Base-by-base conservation (phyloP, 2,329 filamentous ascomycete species). In the Thermomyces lanuginosus region DNA sequence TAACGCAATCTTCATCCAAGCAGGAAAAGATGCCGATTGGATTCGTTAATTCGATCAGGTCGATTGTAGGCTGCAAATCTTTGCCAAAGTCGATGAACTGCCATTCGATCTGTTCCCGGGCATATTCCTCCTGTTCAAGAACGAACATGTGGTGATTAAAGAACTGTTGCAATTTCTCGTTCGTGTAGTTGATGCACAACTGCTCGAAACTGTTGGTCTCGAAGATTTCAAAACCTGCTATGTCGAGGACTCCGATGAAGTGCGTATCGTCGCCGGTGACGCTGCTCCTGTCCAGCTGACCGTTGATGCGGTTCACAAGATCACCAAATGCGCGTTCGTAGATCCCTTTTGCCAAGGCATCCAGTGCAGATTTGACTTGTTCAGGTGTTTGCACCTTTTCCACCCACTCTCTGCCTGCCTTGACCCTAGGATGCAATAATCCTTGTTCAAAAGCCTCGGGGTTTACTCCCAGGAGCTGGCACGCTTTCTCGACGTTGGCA, bases 71-170 rank as follows among this genome's bases (percentile, higher is more conserved):
- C 49, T 98, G 91, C 14, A 98, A 63, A 46, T 98, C 89, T 35
- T 84, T 83, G 10, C 89, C 89, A 48, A 98, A 98, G 53, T 98
- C 89, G 46, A 98, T 98, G 49, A 98, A 98, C 46, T 95, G 83
- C 89, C 89, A 98, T 55, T 98, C 89, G 40, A 98, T 98, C 52
- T 93, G 81, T 49, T 98, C 89, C 24, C 86, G 66, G 6, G 89
- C 84, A 51, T 98, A 98, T 51, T 98, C 89, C 51, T 98, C 89
- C 46, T 98, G 89, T 49, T 98, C 89, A 5, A 98, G 64, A 6
- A 98, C 89, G 46, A 98, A 98, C 89, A 98, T 98, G 60, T 98
- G 91, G 49, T 98, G 89, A 45, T 98, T 98, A 68, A 98, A 98
- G 53, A 98, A 98, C 41, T 98, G 89, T 46, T 98, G 89, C 5